phyloP scores from a whole-genome alignment of 192 early-diverging fungal genomes.

The Fimicolochytrium jonesii region DNA sequence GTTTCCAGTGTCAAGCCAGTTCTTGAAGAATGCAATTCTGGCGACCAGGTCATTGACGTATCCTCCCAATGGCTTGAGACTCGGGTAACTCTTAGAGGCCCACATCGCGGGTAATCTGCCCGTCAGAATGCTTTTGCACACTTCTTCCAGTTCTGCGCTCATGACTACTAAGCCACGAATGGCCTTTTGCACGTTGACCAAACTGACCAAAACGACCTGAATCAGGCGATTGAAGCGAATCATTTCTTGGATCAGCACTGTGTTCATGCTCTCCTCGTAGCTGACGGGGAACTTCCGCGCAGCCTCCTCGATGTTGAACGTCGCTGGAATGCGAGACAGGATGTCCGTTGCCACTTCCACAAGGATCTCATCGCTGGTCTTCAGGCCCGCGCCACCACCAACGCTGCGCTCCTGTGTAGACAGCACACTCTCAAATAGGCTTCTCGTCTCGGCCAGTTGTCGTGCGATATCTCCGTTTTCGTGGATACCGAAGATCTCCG shows the following conservation, averaged over 20 bases:
- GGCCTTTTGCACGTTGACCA: slow-evolving; percentile 63
- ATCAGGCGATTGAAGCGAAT: slow-evolving; percentile 63
- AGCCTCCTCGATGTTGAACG: slow-evolving; percentile 48
- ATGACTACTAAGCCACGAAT: slow-evolving; percentile 60
- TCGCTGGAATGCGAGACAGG: slow-evolving; percentile 41
- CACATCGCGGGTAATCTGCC: slow-evolving; percentile 54
- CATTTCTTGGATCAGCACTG: slow-evolving; percentile 63
- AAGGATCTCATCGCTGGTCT: slow-evolving; percentile 56
- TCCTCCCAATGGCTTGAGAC: slow-evolving; percentile 54
- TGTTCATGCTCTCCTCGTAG: slow-evolving; percentile 64
- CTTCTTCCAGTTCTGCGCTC: slow-evolving; percentile 60
- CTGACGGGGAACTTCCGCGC: slow-evolving; percentile 52
- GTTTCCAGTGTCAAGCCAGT: slow-evolving; percentile 52
- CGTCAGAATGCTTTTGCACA: slow-evolving; percentile 56
- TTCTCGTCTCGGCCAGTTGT: slow-evolving; percentile 53
- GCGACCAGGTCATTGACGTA: slow-evolving; percentile 55
- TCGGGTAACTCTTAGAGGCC: slow-evolving; percentile 60
- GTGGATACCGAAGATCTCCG: slow-evolving; percentile 68
- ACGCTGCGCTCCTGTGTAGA: slow-evolving; percentile 47
- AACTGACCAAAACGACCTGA: slow-evolving; percentile 46
- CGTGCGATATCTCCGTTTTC: slow-evolving; percentile 67
- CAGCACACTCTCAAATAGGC: slow-evolving; percentile 53
- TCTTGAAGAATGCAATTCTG: slow-evolving; percentile 53
- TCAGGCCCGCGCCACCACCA: slow-evolving; percentile 33
- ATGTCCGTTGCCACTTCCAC: slow-evolving; percentile 57